Evolutionary conservation across 108 stramenopile species (phyloP), one percentile per base, ranked within the genome.

Genomic region (Skeletonema costatum): DNA sequence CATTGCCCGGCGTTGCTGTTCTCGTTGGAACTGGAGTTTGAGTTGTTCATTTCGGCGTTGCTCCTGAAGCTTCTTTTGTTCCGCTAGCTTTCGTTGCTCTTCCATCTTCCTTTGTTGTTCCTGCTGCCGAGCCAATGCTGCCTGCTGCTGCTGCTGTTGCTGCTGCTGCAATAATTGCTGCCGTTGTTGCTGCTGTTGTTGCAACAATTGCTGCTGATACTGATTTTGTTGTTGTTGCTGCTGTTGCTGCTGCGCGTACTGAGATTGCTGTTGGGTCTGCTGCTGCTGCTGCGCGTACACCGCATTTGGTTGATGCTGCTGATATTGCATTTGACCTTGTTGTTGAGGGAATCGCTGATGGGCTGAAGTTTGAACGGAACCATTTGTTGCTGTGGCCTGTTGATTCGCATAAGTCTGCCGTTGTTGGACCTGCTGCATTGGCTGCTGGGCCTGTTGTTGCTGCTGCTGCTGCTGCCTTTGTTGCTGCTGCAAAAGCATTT

Each of bases 61-160:
- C 71, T 64, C 70, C 75, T 60, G 83, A 64, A 66, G 68, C 64
- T 51, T 80, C 69, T 64, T 81, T 75, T 76, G 67, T 29, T 58
- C 67, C 19, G 69, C 13, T 13, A 71, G 31, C 14, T 69, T 69
- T 19, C 66, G 14, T 66, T 71, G 65, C 75, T 70, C 59, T 32
- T 71, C 75, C 4, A 62, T 17, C 62, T 70, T 75, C 44, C 75
- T 51, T 21, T 65, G 63, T 16, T 64, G 58, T 33, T 61, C 36
- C 42, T 65, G 79, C 44, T 71, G 64, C 38, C 70, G 74, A 36
- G 76, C 44, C 16, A 31, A 25, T 62, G 59, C 60, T 17, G 33
- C 38, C 60, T 62, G 59, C 30, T 30, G 36, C 46, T 73, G 66
- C 42, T 74, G 80, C 13, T 81, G 63, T 44, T 53, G 59, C 19